phyloP scores from a whole-genome alignment of 129 eudicot species.

The Tanacetum coccineum region DNA sequence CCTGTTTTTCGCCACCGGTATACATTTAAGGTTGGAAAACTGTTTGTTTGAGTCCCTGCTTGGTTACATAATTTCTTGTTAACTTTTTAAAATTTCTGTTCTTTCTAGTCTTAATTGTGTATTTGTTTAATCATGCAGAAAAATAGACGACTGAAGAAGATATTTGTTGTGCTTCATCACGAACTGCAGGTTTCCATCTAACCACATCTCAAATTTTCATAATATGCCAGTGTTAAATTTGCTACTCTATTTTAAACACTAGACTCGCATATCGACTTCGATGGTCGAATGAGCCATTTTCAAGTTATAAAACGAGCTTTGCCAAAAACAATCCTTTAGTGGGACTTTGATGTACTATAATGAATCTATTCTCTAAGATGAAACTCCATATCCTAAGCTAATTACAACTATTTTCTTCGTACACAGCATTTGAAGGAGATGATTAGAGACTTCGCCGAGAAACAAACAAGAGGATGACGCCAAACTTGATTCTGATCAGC shows the following conservation, averaged over 20 bases:
- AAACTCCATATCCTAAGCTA: conserved; percentile 6
- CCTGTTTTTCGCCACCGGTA: no score
- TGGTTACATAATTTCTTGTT: background rate
- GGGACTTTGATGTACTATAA: background rate
- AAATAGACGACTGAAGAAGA: conserved; percentile 68
- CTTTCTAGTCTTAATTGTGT: conserved; percentile 13
- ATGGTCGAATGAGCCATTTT: conserved; percentile 14
- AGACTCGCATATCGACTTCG: background rate
- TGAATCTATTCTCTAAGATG: conserved; percentile 6
- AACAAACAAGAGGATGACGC: conserved; percentile 41
- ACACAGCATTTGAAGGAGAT: conserved; percentile 71
- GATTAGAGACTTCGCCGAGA: conserved; percentile 58
- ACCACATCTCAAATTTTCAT: background rate
- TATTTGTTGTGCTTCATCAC: conserved; percentile 83
- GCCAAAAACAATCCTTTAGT: no score
- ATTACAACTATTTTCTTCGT: conserved; percentile 17
- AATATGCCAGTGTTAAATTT: background rate
- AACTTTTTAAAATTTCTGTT: background rate
- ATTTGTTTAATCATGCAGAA: conserved; percentile 46
- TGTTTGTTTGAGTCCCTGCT: background rate
- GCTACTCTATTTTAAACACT: background rate
- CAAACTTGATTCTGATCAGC: conserved; percentile 7
- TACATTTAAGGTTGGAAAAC: background rate
- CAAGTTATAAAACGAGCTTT: background rate
- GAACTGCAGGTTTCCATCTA: conserved; percentile 66